These are phyloP conservation scores for Xylaria acuta DNA, from an alignment of 495 filamentous ascomycete species.

Conservation along the genomic window DNA sequence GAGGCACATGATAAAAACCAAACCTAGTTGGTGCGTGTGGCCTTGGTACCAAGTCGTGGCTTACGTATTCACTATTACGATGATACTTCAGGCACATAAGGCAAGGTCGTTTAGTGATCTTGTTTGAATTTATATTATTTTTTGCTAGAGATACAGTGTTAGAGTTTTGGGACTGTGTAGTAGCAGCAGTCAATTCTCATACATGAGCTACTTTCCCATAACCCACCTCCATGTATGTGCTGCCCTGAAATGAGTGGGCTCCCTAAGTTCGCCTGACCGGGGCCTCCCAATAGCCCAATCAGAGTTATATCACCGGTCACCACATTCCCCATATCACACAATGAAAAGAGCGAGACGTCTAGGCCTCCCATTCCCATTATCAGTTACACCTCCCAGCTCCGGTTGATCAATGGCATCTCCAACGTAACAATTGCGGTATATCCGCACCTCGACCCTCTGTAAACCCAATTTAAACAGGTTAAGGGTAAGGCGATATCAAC, in stretches of 20 bases:
- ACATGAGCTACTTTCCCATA: constrained; percentile 24
- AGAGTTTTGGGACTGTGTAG: constrained; percentile 14
- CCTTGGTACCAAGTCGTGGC: background rate
- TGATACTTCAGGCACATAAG: background rate
- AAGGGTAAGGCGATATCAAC: background rate
- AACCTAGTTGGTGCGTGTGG: background rate
- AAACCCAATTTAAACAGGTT: constrained; percentile 11
- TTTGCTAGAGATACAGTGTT: constrained; percentile 27
- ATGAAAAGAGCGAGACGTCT: constrained; percentile 17
- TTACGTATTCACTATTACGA: background rate
- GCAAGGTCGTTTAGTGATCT: background rate
- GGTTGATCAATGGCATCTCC: constrained; percentile 16
- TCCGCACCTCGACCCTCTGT: constrained; percentile 4
- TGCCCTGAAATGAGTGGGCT: constrained; percentile 14
- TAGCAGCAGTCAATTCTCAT: constrained; percentile 14
- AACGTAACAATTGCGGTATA: constrained; percentile 12
- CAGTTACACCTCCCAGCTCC: constrained; percentile 21
- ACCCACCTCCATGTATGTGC: constrained; percentile 25
- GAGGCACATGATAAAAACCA: background rate
- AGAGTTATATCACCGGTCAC: constrained; percentile 15
- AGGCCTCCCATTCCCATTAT: constrained; percentile 20
- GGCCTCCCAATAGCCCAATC: constrained; percentile 17
- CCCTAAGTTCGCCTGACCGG: constrained; percentile 7
- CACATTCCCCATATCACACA: constrained; percentile 23
- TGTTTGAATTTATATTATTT: constrained; percentile 15